Evolutionary conservation across 2,329 filamentous ascomycete species (phyloP), one percentile per base, ranked within the genome.

Genomic region (Colletotrichum filicis): DNA sequence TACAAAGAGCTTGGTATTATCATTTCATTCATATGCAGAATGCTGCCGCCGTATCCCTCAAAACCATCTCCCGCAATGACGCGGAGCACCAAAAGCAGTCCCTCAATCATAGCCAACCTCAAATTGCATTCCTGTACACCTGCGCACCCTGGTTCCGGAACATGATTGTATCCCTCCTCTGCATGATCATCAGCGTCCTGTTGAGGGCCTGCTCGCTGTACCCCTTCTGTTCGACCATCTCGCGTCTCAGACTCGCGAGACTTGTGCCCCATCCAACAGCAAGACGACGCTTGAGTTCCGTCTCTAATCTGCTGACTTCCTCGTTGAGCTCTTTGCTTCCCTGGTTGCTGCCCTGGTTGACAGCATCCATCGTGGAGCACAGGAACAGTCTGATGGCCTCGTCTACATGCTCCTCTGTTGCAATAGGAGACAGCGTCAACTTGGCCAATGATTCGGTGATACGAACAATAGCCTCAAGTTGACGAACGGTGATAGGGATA

Each of bases 361-460:
- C 95, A 8, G 97, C 97, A 79, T 99, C 96, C 97, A 99, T 98
- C 70, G 97, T 99, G 4, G 93, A 95, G 76, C 95, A 97, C 35
- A 99, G 87, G 92, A 99, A 99, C 19, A 99, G 89, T 0, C 97
- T 93, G 78, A 99, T 99, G 2, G 97, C 97, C 85, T 99, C 97
- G 79, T 99, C 96, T 65, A 99, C 97, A 79, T 99, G 97, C 59
- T 91, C 88, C 82, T 98, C 96, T 0, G 93, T 95, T 2, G 96
- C 97, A 55, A 98, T 88, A 4, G 95, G 92, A 0, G 93, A 94
- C 9, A 99, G 89, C 0, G 93, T 92, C 56, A 99, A 87, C 82
- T 99, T 99, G 69, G 97, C 97, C 2, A 99, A 90, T 0, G 97
- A 95, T 82, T 99, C 97, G 3, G 95, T 97, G 79, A 99, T 98